A percentile compares a stretch with the other conserved stretches of the same genome.
phyloP scores from a whole-genome alignment of 768 basidiomycete species.

The Multifurca ochricompacta region DNA sequence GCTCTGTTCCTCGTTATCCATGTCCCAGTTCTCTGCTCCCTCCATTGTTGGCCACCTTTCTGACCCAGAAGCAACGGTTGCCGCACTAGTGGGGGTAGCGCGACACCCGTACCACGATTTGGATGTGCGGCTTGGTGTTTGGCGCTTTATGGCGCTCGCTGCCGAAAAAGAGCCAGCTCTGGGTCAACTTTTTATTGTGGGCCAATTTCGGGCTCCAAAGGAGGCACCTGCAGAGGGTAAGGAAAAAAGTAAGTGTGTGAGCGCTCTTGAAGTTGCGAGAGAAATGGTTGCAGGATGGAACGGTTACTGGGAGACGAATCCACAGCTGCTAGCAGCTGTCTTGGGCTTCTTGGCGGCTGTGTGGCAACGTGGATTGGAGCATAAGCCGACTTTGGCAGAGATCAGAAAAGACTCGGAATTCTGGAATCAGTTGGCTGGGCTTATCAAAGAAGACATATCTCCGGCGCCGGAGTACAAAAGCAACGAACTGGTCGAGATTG shows the following conservation, averaged over 20 bases:
- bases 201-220: slow-evolving; percentile 50
- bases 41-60: slow-evolving; percentile 74
- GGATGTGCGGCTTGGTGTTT: slow-evolving; percentile 62
- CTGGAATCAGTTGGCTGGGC: slow-evolving; percentile 60
- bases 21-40: slow-evolving; percentile 51
- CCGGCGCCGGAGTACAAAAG: slow-evolving; percentile 63
- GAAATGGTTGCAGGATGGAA: slow-evolving; percentile 65
- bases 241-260: slow-evolving; percentile 34
- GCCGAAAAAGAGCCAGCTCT: slow-evolving; percentile 85
- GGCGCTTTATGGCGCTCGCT: slow-evolving; percentile 76
- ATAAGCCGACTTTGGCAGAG: slow-evolving; percentile 48
- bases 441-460: slow-evolving; percentile 63
- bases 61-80: slow-evolving; percentile 64
- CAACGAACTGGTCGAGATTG: slow-evolving; percentile 38
- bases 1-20: slow-evolving; percentile 57
- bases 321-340: slow-evolving; percentile 64
- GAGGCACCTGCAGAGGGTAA: slow-evolving; percentile 31
- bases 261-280: slow-evolving; percentile 60
- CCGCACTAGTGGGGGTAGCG: slow-evolving; percentile 60
- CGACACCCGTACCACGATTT: slow-evolving; percentile 77
- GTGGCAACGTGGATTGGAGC: slow-evolving; percentile 76
- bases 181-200: slow-evolving; percentile 68
- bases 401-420: slow-evolving; percentile 52
- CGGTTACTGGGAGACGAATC: slow-evolving; percentile 68
- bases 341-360: slow-evolving; percentile 69